These are phyloP conservation scores for Neurospora hispaniola DNA, from an alignment of 495 filamentous ascomycete genomes.

Conservation along the genomic window DNA sequence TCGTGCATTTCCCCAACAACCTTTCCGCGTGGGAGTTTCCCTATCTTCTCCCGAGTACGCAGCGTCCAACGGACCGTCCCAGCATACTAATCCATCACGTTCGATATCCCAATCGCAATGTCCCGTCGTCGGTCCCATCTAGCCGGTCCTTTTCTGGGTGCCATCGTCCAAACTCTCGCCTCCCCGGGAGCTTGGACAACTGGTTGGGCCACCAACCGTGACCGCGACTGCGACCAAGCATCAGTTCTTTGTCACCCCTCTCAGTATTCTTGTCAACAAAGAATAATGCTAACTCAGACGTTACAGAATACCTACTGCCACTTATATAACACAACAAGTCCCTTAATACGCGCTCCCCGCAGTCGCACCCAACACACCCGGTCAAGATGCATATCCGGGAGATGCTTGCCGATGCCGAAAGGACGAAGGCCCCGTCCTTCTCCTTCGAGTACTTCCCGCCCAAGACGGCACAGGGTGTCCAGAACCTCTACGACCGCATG, in stretches of 20 bases:
- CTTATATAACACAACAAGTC: not conserved
- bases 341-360: not conserved
- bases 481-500: constrained; percentile 99
- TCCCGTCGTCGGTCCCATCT: not conserved
- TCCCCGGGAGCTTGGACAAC: not conserved
- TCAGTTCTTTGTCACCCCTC: not conserved
- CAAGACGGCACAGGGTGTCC: constrained; percentile 98
- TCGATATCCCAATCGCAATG: not conserved
- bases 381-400: constrained; percentile 72
- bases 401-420: constrained; percentile 76
- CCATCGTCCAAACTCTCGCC: not conserved
- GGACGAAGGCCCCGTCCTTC: constrained; percentile 68
- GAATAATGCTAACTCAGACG: not conserved
- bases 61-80: not conserved
- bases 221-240: not conserved
- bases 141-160: not conserved
- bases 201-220: not conserved
- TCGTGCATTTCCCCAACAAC: not conserved
- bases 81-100: not conserved
- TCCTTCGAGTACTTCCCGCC: constrained; percentile 99
- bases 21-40: not conserved
- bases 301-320: not conserved
- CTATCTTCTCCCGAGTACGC: not conserved
- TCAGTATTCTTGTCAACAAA: not conserved
- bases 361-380: not conserved